Percentiles rank a stretch among this genome's conserved stretches.
These are phyloP conservation scores for Rhizophagus prolifer DNA, from an alignment of 192 early-diverging fungal genomes.

Conservation along the genomic window DNA sequence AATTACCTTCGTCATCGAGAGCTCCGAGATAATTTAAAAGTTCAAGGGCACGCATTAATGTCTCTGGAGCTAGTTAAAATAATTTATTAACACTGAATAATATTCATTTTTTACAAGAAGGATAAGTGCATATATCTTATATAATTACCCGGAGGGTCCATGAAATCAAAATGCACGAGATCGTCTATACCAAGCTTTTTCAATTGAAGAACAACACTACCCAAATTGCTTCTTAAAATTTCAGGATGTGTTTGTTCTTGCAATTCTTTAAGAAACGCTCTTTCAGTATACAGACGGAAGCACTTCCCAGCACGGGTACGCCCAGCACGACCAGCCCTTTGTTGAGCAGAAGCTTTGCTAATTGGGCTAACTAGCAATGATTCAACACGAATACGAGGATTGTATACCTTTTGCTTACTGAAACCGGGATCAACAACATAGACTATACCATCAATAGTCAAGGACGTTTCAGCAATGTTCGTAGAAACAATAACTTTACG, in stretches of 20 bases:
- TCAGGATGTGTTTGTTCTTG: conserved; percentile 98
- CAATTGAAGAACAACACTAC: conserved; percentile 93
- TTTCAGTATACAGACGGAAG: conserved; percentile 98
- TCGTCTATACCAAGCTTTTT: conserved; percentile 98
- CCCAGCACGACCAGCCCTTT: conserved; percentile 98
- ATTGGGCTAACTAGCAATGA: conserved; percentile 94
- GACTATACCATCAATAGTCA: conserved; percentile 99
- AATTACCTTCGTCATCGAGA: conserved; percentile 91
- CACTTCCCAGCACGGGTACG: conserved; percentile 96
- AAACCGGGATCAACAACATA: conserved; percentile 99
- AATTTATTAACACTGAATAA: background rate
- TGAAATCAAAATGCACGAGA: conserved; percentile 98
- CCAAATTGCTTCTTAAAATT: conserved; percentile 95
- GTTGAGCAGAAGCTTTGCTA: conserved; percentile 92
- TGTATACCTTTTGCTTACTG: conserved; percentile 99
- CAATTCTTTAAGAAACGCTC: conserved; percentile 88
- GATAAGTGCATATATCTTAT: background rate
- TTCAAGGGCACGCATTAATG: conserved; percentile 96
- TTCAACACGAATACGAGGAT: conserved; percentile 96
- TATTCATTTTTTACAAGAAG: background rate
- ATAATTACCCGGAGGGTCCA: conserved; percentile 82
- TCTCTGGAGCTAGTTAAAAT: conserved; percentile 76
- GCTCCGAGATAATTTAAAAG: conserved; percentile 93
- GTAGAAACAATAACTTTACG: conserved; percentile 97
- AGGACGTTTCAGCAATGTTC: conserved; percentile 96